Base-by-base conservation (phyloP, 495 filamentous ascomycete genomes). In the Paragyromitra xinjiangensis region DNA sequence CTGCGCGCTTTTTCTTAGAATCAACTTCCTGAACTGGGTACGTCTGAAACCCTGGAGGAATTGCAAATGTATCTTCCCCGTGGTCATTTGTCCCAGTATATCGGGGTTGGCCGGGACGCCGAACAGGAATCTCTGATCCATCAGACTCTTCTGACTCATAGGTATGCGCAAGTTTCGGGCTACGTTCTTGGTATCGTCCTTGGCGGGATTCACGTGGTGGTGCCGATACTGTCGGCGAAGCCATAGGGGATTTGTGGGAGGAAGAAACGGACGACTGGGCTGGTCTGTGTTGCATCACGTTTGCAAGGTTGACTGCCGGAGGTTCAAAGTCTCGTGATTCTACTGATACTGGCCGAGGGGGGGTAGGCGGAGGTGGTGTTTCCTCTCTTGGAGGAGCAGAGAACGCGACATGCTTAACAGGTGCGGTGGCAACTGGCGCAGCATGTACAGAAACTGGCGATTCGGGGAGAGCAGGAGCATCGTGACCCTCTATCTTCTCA, bases 1-100 rank as follows among this genome's bases (percentile, higher is more conserved):
- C 97, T 2, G 96, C 94, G 88, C 97, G 93, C 85, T 99, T 99
- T 87, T 97, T 97, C 81, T 92, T 92, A 39, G 94, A 94, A 1
- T 97, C 90, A 90, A 97, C 96, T 83, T 99, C 96, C 83, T 93
- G 95, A 83, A 99, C 81, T 14, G 81, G 78, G 56, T 78, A 83
- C 65, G 81, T 83, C 39, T 82, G 78, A 61, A 78, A 83, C 66
- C 81, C 81, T 44, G 81, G 81, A 26, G 85, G 83, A 53, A 83
- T 82, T 69, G 75, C 59, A 67, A 66, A 80, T 40, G 78, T 66
- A 40, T 84, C 83, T 48, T 70, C 71, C 45, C 12, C 73, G 58
- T 51, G 63, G 56, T 50, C 64, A 66, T 66, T 73, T 39, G 63
- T 29, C 14, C 74, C 61, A 6, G 74, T 62, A 62, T 80, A 81